A percentile compares a stretch with the other conserved stretches of the same genome.
Conservation (phyloP, 1,284 basidiomycete species). For the Cystobasidiaceae sp. region DNA sequence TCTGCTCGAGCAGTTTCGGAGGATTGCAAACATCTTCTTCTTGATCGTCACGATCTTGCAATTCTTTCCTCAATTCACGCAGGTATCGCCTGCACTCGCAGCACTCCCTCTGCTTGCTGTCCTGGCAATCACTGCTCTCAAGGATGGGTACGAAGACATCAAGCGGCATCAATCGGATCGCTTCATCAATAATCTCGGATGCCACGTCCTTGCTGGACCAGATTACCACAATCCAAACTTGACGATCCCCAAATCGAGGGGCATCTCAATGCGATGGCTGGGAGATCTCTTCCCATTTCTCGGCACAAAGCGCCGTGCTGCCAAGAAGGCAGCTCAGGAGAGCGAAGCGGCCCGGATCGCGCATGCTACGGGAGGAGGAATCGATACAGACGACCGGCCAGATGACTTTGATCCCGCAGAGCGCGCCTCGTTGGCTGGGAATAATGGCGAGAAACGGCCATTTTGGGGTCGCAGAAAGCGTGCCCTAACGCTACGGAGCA, state of each 20-base stretch:
- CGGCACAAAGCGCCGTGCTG: conserved; percentile 41
- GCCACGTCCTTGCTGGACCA: conserved; percentile 19
- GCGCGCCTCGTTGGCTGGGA: conserved; percentile 16
- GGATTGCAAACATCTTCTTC: conserved; percentile 65
- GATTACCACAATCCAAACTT: conserved; percentile 20
- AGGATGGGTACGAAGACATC: conserved; percentile 96
- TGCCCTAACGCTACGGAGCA: conserved; percentile 16
- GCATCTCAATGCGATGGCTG: conserved; percentile 24
- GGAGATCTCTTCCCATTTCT: conserved; percentile 25
- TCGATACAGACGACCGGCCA: conserved; percentile 29
- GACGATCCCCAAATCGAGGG: conserved; percentile 22
- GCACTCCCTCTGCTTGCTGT: conserved; percentile 86
- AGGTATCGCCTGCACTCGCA: conserved; percentile 85
- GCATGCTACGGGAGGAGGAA: conserved; percentile 33
- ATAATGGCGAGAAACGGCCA: conserved; percentile 30
- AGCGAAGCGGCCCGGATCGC: conserved; percentile 39
- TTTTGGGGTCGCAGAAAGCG: conserved; percentile 39
- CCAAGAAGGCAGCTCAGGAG: conserved; percentile 44
- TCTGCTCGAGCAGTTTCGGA: conserved; percentile 71
- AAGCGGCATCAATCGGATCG: conserved; percentile 95
- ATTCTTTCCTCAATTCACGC: conserved; percentile 90
- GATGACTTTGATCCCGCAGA: conserved; percentile 29
- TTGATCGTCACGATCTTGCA: conserved; percentile 78
- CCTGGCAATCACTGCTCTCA: conserved; percentile 76
- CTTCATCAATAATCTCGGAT: conserved; percentile 71